phyloP scores from a whole-genome alignment of 305 asterid genomes.

The Andrographis paniculata region DNA sequence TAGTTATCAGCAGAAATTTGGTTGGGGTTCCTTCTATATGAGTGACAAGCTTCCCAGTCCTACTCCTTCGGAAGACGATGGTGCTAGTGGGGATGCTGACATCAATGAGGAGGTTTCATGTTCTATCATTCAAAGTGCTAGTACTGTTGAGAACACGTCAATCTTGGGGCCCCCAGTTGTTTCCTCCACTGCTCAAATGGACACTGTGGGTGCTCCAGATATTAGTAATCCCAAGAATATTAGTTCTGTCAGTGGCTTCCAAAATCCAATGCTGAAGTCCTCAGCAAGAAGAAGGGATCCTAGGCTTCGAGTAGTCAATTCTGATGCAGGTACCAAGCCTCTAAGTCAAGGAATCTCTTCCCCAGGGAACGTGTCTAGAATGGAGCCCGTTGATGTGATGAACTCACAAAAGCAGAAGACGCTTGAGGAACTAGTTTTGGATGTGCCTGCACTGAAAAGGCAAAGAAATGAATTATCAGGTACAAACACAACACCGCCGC shows the following conservation, averaged over 20 bases:
- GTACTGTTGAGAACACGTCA: conserved; percentile 22
- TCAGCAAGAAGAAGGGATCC: conserved; percentile 76
- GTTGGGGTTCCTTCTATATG: conserved; percentile 48
- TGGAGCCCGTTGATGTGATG: conserved; percentile 31
- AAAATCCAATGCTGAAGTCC: conserved; percentile 35
- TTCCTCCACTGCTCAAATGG: conserved; percentile 35
- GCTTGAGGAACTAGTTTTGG: conserved; percentile 36
- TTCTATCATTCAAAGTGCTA: conserved; percentile 25
- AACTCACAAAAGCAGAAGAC: conserved; percentile 54
- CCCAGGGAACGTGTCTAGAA: conserved; percentile 33
- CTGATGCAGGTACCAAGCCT: conserved; percentile 33
- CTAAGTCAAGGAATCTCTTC: conserved; percentile 19
- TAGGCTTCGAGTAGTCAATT: conserved; percentile 71
- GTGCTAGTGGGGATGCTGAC: conserved; percentile 52
- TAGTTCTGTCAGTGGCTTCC: conserved; percentile 28
- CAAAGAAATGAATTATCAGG: conserved; percentile 41
- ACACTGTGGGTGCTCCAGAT: conserved; percentile 31
- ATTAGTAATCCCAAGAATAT: conserved; percentile 24
- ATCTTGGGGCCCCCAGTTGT: conserved; percentile 25
- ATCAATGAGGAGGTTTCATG: conserved; percentile 65
- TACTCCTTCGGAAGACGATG: conserved; percentile 87
- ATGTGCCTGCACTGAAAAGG: conserved; percentile 63
- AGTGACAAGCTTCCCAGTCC: conserved; percentile 84
- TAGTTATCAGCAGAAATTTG: conserved; percentile 90
- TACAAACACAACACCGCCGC: conserved; percentile 25